Conservation (phyloP, 495 filamentous ascomycete species). For the Tuber calosporum region DNA sequence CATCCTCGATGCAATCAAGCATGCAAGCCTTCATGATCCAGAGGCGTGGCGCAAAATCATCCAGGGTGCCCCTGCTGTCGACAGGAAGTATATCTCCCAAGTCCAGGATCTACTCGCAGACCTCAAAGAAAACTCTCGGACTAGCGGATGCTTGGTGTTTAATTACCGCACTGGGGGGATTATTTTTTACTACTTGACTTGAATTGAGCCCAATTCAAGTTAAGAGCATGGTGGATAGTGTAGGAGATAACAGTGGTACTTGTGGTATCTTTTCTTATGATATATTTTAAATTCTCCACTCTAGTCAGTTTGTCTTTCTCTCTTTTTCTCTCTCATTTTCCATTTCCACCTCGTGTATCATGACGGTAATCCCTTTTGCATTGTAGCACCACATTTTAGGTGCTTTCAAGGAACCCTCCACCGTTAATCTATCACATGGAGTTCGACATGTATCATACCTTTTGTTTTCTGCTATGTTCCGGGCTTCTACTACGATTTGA, state of each 20-base stretch:
- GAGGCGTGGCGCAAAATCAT: conserved; percentile 82
- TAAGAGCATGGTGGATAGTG: not conserved
- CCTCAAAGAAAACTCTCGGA: conserved; percentile 50
- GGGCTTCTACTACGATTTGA: not conserved
- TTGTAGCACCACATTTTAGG: not conserved
- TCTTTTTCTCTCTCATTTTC: conserved; percentile 2
- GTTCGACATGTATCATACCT: not conserved
- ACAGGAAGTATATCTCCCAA: conserved; percentile 80
- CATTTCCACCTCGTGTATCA: conserved; percentile 1
- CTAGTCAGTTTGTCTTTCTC: not conserved
- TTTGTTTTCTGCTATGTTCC: not conserved
- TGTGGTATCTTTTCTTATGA: not conserved
- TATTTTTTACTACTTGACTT: conserved; percentile 35
- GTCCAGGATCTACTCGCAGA: conserved; percentile 68
- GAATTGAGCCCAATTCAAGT: conserved; percentile 3
- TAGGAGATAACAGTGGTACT: not conserved
- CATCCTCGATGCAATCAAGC: conserved; percentile 69
- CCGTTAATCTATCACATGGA: not conserved
- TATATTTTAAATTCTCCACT: conserved; percentile 15
- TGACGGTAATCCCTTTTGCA: conserved; percentile 6
- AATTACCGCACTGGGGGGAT: conserved; percentile 31
- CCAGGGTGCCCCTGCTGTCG: conserved; percentile 65
- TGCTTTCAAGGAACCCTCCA: not conserved
- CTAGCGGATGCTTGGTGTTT: conserved; percentile 26
- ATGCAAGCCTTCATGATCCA: conserved; percentile 67